Evolutionary conservation across 352 stramenopile genomes (phyloP), one percentile per base, ranked within the genome.

Genomic region (Phytophthora lateralis): DNA sequence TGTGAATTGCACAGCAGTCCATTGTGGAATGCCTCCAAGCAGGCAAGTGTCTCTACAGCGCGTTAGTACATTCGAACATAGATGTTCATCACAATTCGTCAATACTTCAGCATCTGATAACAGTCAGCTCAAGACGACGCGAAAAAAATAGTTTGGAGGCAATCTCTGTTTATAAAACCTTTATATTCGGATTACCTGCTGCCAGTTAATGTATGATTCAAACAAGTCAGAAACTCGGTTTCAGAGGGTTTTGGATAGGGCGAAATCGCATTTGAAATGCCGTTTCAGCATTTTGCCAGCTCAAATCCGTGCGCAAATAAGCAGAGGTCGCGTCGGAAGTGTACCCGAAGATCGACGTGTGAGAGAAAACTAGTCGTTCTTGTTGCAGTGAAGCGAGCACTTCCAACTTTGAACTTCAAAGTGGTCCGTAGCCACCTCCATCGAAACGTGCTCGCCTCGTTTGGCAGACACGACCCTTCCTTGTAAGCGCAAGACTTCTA

Each of bases 351-450:
- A 50, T 24, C 26, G 12, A 50, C 6, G 26, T 35, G 11, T 26
- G 20, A 27, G 20, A 27, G 39, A 27, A 5, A 24, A 24, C 3
- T 14, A 0, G 20, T 26, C 41, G 41, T n/a, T 47, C 41, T 38
- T 27, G 48, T 6, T 46, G 38, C 35, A 54, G 30, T 29, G 20
- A 46, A 42, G 48, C 20, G 15, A 34, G 11, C 38, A 47, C 62
- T 66, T 70, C 55, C 57, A 24, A 24, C 21, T 70, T 70, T 49
- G 57, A 24, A 24, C 21, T 70, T 70, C 55, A 61, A 56, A 15
- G 44, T 29, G 44, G 56, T 62, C 48, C 38, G 56, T 49, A 71
- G 62, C 55, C 56, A 66, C 43, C 49, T 58, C 56, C 41, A 14
- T 32, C 3, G 34, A 52, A 37, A 32, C 17, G 0, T 26, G 42